Conservation (phyloP, 345 rosid genomes). For the Acer saccharum region DNA sequence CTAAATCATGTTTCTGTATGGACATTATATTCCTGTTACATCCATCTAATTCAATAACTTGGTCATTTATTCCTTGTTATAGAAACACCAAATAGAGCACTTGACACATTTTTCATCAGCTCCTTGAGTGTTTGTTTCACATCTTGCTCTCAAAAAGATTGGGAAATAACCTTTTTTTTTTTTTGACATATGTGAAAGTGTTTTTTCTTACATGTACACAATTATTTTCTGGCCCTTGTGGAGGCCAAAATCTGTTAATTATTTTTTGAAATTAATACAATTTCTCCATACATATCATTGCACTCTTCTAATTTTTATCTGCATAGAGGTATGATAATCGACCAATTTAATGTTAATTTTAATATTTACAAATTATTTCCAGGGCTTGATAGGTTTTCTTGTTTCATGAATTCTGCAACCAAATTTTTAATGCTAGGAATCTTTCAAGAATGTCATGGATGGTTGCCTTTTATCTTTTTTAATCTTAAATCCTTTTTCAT, state of each 20-base stretch:
- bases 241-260: not conserved
- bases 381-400: not conserved
- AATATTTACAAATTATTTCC: not conserved
- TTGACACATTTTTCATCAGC: not conserved
- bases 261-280: not conserved
- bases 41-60: too few relatives aligned
- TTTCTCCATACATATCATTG: not conserved
- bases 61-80: not conserved
- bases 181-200: not conserved
- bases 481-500: not conserved
- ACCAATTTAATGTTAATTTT: not conserved
- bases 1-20: not conserved
- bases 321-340: not conserved
- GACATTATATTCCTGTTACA: not conserved
- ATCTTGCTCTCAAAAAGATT: not conserved
- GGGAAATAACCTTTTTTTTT: not conserved
- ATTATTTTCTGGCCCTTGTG: not conserved
- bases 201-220: not conserved
- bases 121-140: too few relatives aligned
- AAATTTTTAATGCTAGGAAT: not conserved
- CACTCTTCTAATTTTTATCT: not conserved
- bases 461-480: not conserved
- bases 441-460: not conserved
- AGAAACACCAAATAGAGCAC: not conserved
- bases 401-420: not conserved